Evolutionary conservation across 768 basidiomycete genomes (phyloP).

Genomic region (Kwoniella botswanensis): DNA sequence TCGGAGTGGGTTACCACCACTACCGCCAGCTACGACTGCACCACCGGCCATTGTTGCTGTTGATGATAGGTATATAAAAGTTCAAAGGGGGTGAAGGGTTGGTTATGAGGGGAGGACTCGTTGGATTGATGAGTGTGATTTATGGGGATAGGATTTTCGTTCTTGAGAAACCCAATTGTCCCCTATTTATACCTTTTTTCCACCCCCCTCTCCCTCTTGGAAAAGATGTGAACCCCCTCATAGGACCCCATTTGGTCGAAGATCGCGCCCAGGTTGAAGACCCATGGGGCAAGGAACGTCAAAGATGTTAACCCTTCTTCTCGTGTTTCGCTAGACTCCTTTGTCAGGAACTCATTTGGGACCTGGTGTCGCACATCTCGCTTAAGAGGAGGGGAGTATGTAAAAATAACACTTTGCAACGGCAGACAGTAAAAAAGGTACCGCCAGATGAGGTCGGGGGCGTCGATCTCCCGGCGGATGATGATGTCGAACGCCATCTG

Average conservation of each 20-base stretch:
- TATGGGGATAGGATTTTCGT: slow-evolving; percentile 1
- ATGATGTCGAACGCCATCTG: background rate
- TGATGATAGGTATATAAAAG: background rate
- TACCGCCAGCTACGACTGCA: slow-evolving; percentile 48
- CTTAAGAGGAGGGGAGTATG: background rate
- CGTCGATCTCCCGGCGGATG: slow-evolving; percentile 25
- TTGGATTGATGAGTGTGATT: background rate
- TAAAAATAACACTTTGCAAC: background rate
- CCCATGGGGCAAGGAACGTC: slow-evolving; percentile 23
- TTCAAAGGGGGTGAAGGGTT: slow-evolving; percentile 1
- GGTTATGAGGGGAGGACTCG: slow-evolving; percentile 2
- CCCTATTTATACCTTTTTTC: slow-evolving; percentile 23
- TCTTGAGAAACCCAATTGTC: background rate
- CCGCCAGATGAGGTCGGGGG: slow-evolving; percentile 14
- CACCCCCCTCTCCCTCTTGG: background rate
- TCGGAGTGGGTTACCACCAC: slow-evolving; percentile 52
- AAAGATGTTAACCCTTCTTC: background rate
- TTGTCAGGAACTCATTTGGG: slow-evolving; percentile 8
- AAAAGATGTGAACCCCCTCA: background rate
- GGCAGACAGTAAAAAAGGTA: background rate
- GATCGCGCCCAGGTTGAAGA: slow-evolving; percentile 11
- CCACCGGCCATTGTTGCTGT: slow-evolving; percentile 52
- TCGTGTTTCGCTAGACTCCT: background rate
- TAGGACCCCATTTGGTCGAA: background rate
- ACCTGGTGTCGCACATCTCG: background rate